Conservation (phyloP, 2,329 filamentous ascomycete species). For the Alternaria sp. region DNA sequence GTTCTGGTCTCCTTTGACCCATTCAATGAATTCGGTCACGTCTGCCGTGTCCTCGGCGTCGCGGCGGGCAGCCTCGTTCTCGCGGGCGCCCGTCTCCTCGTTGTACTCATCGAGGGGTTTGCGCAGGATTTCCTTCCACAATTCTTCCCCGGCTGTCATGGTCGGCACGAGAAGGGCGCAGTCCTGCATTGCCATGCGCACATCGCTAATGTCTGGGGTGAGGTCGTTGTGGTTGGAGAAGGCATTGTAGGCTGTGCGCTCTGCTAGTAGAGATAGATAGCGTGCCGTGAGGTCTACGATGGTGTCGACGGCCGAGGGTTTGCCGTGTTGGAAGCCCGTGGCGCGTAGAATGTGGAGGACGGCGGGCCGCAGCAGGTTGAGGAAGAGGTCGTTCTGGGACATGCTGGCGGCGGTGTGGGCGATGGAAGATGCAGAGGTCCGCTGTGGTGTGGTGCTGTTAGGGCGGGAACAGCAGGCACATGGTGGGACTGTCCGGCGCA, state of each 20-base stretch:
- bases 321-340: constrained; percentile 84
- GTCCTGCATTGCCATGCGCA: constrained; percentile 85
- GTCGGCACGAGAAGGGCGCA: constrained; percentile 76
- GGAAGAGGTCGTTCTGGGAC: constrained; percentile 61
- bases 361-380: constrained; percentile 82
- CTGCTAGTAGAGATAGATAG: constrained; percentile 78
- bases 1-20: constrained; percentile 77
- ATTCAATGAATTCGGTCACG: constrained; percentile 77
- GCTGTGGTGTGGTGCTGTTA: constrained; percentile 17
- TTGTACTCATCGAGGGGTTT: constrained; percentile 53
- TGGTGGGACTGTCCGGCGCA: constrained; percentile 13
- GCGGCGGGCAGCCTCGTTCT: constrained; percentile 53
- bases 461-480: constrained; percentile 31
- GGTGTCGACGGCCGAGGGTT: constrained; percentile 82
- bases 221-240: constrained; percentile 71
- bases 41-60: constrained; percentile 78
- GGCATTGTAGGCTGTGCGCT: constrained; percentile 74
- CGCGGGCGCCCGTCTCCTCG: constrained; percentile 47
- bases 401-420: constrained; percentile 30
- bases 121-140: constrained; percentile 62
- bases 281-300: constrained; percentile 85
- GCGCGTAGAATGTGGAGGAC: constrained; percentile 92
- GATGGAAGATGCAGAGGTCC: constrained; percentile 25
- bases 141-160: constrained; percentile 70
- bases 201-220: constrained; percentile 72